phyloP scores from a whole-genome alignment of 768 basidiomycete genomes.

The Tricholoma flavovirens region DNA sequence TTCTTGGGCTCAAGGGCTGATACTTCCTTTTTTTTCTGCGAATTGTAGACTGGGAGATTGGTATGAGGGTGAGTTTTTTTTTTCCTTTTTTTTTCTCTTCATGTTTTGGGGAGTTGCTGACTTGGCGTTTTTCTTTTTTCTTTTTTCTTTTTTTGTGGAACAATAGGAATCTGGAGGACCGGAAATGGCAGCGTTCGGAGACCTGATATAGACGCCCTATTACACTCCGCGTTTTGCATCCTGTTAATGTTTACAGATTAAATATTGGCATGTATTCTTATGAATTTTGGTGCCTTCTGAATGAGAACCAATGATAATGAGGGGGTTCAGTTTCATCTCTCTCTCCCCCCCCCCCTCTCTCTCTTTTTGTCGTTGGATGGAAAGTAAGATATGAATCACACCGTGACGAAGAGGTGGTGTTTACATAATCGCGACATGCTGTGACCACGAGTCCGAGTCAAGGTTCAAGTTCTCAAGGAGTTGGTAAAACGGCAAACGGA shows the following conservation, averaged over 20 bases:
- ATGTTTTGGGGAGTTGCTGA: background rate
- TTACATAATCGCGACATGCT: too few species aligned
- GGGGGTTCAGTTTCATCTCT: too few species aligned
- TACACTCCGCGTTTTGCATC: too few species aligned
- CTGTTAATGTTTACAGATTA: background rate
- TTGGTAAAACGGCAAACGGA: too few species aligned
- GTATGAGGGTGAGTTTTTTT: conserved; percentile 52
- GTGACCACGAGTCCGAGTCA: too few species aligned
- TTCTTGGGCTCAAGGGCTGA: background rate
- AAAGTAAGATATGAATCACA: too few species aligned
- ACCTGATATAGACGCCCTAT: conserved; percentile 46
- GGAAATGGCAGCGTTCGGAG: conserved; percentile 77
- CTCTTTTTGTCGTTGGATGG: too few species aligned
- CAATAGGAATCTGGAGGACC: conserved; percentile 68
- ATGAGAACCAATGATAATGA: background rate
- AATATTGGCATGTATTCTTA: background rate
- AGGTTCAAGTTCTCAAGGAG: too few species aligned
- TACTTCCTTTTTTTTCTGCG: too few species aligned
- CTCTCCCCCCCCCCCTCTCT: too few species aligned
- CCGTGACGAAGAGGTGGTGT: too few species aligned
- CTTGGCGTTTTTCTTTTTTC: conserved; percentile 1
- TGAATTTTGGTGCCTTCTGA: background rate
- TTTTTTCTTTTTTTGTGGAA: background rate
- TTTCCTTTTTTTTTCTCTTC: background rate
- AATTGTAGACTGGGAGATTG: conserved; percentile 87